A percentile compares a stretch with the other conserved stretches of the same genome.
These are phyloP conservation scores for Lumnitzera littorea DNA, from an alignment of 345 rosid genomes.

Conservation along the genomic window DNA sequence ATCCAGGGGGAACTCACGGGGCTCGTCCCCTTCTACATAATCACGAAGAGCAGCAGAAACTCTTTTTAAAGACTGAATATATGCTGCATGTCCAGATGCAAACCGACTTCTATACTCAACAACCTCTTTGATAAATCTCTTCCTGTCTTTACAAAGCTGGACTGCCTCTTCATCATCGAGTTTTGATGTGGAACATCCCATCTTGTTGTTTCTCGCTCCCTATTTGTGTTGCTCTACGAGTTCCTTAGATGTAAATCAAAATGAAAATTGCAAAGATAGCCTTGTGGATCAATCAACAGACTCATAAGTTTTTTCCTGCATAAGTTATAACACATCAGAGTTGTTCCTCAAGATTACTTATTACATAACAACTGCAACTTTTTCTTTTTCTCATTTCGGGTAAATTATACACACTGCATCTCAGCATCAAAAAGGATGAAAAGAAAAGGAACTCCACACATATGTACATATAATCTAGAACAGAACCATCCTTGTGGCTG, in stretches of 20 bases:
- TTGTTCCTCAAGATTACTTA: too few relatives aligned
- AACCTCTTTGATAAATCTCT: conserved; percentile 80
- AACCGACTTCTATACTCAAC: conserved; percentile 80
- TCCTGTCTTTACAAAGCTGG: conserved; percentile 87
- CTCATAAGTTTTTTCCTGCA: conserved; percentile 29
- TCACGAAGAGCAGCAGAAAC: conserved; percentile 84
- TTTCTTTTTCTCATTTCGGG: too few relatives aligned
- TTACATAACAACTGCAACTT: too few relatives aligned
- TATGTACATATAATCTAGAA: not conserved
- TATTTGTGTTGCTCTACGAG: conserved; percentile 7
- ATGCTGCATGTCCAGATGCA: conserved; percentile 72
- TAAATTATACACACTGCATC: too few relatives aligned
- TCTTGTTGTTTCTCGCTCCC: conserved; percentile 21
- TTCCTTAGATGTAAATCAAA: conserved; percentile 22
- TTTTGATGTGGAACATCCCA: conserved; percentile 95
- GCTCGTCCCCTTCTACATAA: conserved; percentile 67
- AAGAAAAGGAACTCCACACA: not conserved
- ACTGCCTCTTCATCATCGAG: conserved; percentile 92
- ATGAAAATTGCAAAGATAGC: conserved; percentile 10
- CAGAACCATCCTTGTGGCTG: too few relatives aligned
- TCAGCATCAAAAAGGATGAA: not conserved
- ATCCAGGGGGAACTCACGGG: conserved; percentile 53
- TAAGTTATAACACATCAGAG: not conserved
- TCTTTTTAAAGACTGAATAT: conserved; percentile 68
- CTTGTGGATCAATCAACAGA: conserved; percentile 17